Percentiles rank a stretch among this genome's conserved stretches.
Conservation (phyloP, 345 rosid genomes). For the Bruguiera sexangula region DNA sequence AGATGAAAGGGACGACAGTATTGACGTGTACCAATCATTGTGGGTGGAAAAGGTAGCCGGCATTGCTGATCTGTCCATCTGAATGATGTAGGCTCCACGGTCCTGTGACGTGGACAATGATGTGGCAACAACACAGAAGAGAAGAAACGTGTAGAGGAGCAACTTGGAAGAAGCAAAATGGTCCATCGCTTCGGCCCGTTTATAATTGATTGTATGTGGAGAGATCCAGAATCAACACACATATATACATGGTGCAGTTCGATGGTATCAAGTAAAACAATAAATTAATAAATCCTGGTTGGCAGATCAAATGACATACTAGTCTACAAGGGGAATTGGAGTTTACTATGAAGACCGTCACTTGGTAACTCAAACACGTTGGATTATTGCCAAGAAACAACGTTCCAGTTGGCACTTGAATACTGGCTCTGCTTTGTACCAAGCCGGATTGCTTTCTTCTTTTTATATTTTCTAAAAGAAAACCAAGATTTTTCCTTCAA, state of each 20-base stretch:
- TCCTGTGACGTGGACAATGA: conserved; percentile 6
- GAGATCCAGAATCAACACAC: neutral
- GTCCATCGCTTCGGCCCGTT: conserved; percentile 16
- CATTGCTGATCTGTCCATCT: conserved; percentile 42
- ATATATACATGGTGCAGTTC: neutral
- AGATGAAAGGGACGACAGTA: conserved; percentile 36
- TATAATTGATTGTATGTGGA: neutral
- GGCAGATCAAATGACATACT: too few relatives aligned
- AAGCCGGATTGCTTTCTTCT: neutral
- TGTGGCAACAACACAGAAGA: conserved; percentile 9
- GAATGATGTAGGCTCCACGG: conserved; percentile 33
- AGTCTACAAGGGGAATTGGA: too few relatives aligned
- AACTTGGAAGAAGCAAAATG: neutral
- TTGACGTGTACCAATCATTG: conserved; percentile 46
- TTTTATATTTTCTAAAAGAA: too few relatives aligned
- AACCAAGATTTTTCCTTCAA: too few relatives aligned
- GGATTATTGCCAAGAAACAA: too few relatives aligned
- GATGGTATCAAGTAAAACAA: neutral
- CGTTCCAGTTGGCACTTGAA: too few relatives aligned
- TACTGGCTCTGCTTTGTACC: neutral
- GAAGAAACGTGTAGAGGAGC: conserved; percentile 17
- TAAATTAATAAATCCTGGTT: neutral
- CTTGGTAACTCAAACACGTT: too few relatives aligned
- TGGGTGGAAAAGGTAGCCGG: conserved; percentile 31
- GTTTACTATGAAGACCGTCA: too few relatives aligned